A percentile compares a stretch with the other conserved stretches of the same genome.
Conservation (phyloP, 2,329 filamentous ascomycete genomes). For the Ambrosiella beaveri region DNA sequence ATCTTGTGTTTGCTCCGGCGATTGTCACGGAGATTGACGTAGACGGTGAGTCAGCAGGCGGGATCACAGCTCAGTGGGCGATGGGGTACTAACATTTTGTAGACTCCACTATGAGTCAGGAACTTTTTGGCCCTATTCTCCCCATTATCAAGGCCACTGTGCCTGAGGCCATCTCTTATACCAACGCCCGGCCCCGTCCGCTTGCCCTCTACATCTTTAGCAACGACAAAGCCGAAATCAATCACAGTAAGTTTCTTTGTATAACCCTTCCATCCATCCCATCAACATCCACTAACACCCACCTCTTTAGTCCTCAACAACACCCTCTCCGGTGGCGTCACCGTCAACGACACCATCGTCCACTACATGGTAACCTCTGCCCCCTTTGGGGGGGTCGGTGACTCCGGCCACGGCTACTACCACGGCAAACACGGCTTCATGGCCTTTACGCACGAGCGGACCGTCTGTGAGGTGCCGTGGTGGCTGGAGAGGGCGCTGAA, state of each 20-base stretch:
- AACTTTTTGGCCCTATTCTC: conserved; percentile 28
- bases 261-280: neutral
- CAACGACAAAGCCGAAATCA: conserved; percentile 20
- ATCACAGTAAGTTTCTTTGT: conserved; percentile 16
- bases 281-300: neutral
- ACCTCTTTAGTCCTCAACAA: conserved; percentile 17
- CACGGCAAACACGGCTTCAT: conserved; percentile 32
- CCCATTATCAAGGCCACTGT: conserved; percentile 23
- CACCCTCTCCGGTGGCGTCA: conserved; percentile 32
- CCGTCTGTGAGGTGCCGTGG: conserved; percentile 21
- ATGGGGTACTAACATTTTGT: conserved; percentile 17
- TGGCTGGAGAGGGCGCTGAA: conserved; percentile 18
- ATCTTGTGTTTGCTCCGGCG: conserved; percentile 11
- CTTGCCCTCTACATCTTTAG: conserved; percentile 27
- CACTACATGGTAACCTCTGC: conserved; percentile 26
- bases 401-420: conserved; percentile 30
- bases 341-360: conserved; percentile 31
- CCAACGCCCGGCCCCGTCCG: conserved; percentile 18
- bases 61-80: neutral
- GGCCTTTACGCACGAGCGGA: conserved; percentile 24
- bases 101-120: conserved; percentile 26
- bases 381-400: conserved; percentile 33
- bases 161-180: conserved; percentile 19
- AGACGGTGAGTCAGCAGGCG: neutral
- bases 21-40: conserved; percentile 1